These are phyloP conservation scores for Tylopilus cervinicoccineus DNA, from an alignment of 768 basidiomycete species.

Conservation along the genomic window DNA sequence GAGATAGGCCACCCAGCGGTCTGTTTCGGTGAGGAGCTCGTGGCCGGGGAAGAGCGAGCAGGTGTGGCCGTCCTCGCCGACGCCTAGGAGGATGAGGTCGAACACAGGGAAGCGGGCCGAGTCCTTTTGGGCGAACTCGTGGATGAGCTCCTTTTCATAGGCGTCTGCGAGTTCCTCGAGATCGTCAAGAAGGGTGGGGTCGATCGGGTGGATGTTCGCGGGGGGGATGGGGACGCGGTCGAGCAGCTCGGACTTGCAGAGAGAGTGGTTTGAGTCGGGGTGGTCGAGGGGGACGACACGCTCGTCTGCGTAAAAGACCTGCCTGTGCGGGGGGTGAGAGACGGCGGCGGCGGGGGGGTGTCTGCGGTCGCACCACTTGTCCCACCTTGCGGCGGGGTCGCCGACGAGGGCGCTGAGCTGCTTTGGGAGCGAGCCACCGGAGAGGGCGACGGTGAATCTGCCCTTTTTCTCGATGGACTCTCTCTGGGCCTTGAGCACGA, in stretches of 20 bases:
- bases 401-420: slow-evolving; percentile 69
- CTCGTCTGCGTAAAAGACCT: slow-evolving; percentile 97
- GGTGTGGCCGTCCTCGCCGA: slow-evolving; percentile 98
- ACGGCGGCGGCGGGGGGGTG: neutral
- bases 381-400: slow-evolving; percentile 75
- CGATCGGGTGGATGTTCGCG: slow-evolving; percentile 80
- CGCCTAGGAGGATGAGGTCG: slow-evolving; percentile 93
- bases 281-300: slow-evolving; percentile 91
- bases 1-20: slow-evolving; percentile 93
- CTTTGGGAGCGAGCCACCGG: slow-evolving; percentile 88
- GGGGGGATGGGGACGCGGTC: slow-evolving; percentile 76
- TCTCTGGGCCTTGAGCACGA: slow-evolving; percentile 82
- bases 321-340: slow-evolving; percentile 50
- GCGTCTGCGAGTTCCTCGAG: slow-evolving; percentile 77
- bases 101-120: slow-evolving; percentile 96
- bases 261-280: slow-evolving; percentile 86
- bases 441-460: slow-evolving; percentile 89
- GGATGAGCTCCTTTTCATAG: slow-evolving; percentile 82
- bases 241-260: slow-evolving; percentile 72
- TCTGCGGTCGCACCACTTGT: slow-evolving; percentile 66
- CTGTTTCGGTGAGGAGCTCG: slow-evolving; percentile 72
- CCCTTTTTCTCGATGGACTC: slow-evolving; percentile 87
- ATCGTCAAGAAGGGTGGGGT: slow-evolving; percentile 60
- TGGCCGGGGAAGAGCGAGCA: slow-evolving; percentile 97
- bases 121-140: slow-evolving; percentile 88